phyloP scores from a whole-genome alignment of 108 stramenopile species.

The Skeletonema marinoi region DNA sequence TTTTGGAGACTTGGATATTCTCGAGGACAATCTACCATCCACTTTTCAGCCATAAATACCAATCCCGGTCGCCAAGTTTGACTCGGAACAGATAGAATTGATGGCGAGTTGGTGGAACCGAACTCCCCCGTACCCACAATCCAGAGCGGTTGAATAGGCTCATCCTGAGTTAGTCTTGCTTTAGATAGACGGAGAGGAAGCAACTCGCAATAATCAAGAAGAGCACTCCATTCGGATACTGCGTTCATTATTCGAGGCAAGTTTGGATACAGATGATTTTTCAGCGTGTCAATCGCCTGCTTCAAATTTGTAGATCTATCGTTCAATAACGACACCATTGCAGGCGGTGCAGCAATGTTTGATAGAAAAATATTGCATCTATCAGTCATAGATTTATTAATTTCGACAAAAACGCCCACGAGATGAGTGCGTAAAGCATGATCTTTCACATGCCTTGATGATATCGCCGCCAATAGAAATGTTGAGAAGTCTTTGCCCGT shows the following conservation, averaged over 20 bases:
- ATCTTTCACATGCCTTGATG: not conserved
- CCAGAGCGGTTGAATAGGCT: not conserved
- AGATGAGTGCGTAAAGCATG: not conserved
- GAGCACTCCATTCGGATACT: not conserved
- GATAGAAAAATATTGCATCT: not conserved
- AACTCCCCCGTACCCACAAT: constrained; percentile 1
- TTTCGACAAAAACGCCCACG: not conserved
- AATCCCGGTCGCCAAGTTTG: not conserved
- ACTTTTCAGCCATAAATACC: constrained; percentile 1
- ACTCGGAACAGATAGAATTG: not conserved
- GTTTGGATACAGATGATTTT: not conserved
- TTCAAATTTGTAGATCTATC: not conserved
- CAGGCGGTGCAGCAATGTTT: not conserved
- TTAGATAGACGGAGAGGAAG: not conserved
- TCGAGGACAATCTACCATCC: constrained; percentile 3
- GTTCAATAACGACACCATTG: not conserved
- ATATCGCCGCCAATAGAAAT: not conserved
- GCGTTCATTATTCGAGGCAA: not conserved
- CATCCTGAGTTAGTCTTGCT: not conserved
- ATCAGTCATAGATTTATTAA: not conserved
- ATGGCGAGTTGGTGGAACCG: not conserved
- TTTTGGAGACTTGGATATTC: too few species aligned
- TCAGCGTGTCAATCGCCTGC: not conserved
- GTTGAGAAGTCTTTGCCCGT: not conserved
- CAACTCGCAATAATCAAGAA: not conserved